Base-by-base conservation (phyloP, 1,284 basidiomycete species). In the Sanghuangporus weigelae region DNA sequence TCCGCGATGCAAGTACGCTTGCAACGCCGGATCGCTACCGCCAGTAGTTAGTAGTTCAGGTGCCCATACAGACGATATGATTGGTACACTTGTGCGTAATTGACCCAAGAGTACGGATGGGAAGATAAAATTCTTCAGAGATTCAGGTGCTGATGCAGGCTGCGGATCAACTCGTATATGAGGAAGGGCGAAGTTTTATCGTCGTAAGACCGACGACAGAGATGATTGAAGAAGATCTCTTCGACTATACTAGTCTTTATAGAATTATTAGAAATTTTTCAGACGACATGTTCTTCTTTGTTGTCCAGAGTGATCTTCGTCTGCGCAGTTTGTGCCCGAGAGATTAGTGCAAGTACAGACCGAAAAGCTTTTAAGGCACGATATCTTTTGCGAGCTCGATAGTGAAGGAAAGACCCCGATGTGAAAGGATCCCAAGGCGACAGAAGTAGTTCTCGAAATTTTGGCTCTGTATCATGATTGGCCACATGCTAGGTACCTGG, bases 161-260 rank as follows among this genome's bases (percentile, higher is more conserved):
- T 35, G 61, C 61, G 61, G 61, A 62, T 62, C 61, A 62, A 40
- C 36, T 57, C 55, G 14, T 48, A 56, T 31, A 44, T 38, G 61
- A 49, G 39, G n/a, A 4, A 38, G 35, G 16, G 16, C 4, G 16
- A n/a, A 31, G 31, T 53, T 53, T 26, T 53, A 14, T 53, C 31
- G 53, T 36, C 38, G 14, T n/a, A 36, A 36, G 14, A 54, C 14
- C 14, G 38, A 31, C 8, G 26, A 31, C 19, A 14, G 49, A 23
- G 49, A 51, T n/a, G 8, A 46, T 19, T 19, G 21, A 46, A 2
- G 12, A 31, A 46, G 44, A 19, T 12, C 44, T 46, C 44, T 46
- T 46, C 26, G 40, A 21, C 21, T 46, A 19, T 16, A 14, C 1
- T 46, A n/a, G 44, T 2, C 1, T n/a, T 19, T 19, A 46, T 46